Conservation (phyloP, 305 asterid species). For the Solanum hybrid region DNA sequence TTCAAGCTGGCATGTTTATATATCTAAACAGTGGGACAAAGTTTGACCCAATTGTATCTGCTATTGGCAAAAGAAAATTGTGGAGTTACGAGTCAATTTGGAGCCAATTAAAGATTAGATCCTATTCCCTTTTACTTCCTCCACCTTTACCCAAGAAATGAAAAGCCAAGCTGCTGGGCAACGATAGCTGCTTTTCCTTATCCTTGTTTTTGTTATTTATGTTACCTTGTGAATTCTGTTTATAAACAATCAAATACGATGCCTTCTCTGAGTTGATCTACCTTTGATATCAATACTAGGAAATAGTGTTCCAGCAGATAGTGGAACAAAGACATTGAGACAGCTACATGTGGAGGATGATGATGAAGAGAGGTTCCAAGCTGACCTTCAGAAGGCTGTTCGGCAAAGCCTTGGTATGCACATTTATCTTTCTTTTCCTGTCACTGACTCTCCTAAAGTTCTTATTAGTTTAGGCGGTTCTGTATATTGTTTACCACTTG, state of each 20-base stretch:
- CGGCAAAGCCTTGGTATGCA: slow-evolving; percentile 80
- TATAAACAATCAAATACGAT: background rate
- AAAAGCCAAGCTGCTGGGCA: background rate
- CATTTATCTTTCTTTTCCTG: background rate
- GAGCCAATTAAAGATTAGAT: background rate
- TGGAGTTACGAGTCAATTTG: background rate
- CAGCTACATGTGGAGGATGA: slow-evolving; percentile 78
- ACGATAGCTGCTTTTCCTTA: background rate
- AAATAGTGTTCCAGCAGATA: slow-evolving; percentile 26
- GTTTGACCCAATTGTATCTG: background rate
- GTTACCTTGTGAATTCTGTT: background rate
- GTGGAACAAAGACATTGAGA: slow-evolving; percentile 49
- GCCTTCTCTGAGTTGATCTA: background rate
- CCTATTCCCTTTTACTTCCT: background rate
- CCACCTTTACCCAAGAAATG: background rate
- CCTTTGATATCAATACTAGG: slow-evolving; percentile 1
- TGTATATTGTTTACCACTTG: background rate
- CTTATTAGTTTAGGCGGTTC: slow-evolving; percentile 5
- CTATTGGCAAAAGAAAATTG: background rate
- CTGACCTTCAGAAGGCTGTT: slow-evolving; percentile 83
- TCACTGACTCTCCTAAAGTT: background rate
- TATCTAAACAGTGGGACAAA: background rate
- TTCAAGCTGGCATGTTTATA: background rate
- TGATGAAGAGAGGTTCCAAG: slow-evolving; percentile 91
- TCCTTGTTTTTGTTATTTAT: background rate